Base-by-base conservation (phyloP, 306 rosid genomes). In the Trifolium pratense region DNA sequence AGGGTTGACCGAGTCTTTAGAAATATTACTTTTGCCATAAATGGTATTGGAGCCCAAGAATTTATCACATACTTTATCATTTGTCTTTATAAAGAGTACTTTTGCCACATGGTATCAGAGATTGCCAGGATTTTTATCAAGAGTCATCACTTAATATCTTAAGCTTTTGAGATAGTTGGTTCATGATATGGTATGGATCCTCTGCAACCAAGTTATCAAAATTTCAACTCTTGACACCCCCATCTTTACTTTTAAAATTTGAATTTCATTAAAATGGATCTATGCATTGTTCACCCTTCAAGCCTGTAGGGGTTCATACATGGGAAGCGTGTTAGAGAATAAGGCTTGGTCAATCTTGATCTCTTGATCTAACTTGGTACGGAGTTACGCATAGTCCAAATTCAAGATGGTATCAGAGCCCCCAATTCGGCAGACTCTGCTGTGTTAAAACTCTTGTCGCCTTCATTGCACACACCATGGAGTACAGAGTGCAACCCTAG, bases 161-260 rank as follows among this genome's bases (percentile, higher is more conserved):
- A 63, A 17, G 26, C 49, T 34, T 65, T 40, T 40, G 36, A 65
- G 49, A 65, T 65, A 39, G 32, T 39, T 65, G 34, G 34, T 18
- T 65, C 18, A 65, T 40, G 52, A 32, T 23, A 65, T 39, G 11
- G 52, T 37, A 29, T 4, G 32, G 32, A 29, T 52, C 52, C 9
- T 64, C 70, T 64, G 18, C 26, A 13, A 64, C 51, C 29, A 39
- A 39, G 34, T 20, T 6, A 37, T 31, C 34, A 10, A 11, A 17
- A 64, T 13, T 64, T 17, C 70, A 64, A 21, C 10, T 40, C 6
- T 40, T 13, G 6, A 15, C 49, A 63, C 29, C 49, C 29, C 9
- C 0, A 9, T 17, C 29, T 16, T 63, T 63, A 20, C 37, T 17
- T 16, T 18, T 37, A 17, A 17, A 17, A 37, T 16, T 4, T 17